A percentile compares a stretch with the other conserved stretches of the same genome.
These are phyloP conservation scores for Trifolium repens DNA, from an alignment of 306 rosid genomes.

Conservation along the genomic window DNA sequence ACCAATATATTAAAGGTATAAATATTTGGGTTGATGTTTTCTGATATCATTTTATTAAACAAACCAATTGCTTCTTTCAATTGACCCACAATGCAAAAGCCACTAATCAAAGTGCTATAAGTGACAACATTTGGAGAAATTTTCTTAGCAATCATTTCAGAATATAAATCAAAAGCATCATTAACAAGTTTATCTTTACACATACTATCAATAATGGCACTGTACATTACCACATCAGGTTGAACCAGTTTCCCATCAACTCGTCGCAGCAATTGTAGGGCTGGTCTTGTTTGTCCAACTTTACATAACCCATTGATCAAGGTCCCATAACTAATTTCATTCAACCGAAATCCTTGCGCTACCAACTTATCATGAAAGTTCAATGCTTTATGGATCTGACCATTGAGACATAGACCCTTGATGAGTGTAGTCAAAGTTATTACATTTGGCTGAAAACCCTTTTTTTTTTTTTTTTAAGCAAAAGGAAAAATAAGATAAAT, in stretches of 20 bases:
- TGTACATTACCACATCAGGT: not conserved
- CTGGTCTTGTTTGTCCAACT: not conserved
- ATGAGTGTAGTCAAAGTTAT: too few species aligned
- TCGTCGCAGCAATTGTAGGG: not conserved
- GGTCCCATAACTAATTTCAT: not conserved
- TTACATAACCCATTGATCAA: constrained; percentile 8
- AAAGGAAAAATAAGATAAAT: too few species aligned
- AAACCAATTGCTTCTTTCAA: constrained; percentile 8
- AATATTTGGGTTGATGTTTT: not conserved
- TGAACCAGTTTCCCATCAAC: not conserved
- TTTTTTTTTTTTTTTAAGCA: too few species aligned
- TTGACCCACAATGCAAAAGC: not conserved
- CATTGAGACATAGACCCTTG: not conserved
- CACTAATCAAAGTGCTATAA: not conserved
- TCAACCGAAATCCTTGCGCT: not conserved
- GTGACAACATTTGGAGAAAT: not conserved
- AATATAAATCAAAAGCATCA: not conserved
- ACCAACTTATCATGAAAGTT: not conserved
- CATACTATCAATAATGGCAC: not conserved
- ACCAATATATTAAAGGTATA: constrained; percentile 1
- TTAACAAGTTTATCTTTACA: not conserved
- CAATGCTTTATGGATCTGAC: not conserved
- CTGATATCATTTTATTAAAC: not conserved
- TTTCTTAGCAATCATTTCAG: not conserved
- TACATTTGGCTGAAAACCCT: too few species aligned